Conservation (phyloP, 179 eudicot genomes). For the Beta corolliflora region DNA sequence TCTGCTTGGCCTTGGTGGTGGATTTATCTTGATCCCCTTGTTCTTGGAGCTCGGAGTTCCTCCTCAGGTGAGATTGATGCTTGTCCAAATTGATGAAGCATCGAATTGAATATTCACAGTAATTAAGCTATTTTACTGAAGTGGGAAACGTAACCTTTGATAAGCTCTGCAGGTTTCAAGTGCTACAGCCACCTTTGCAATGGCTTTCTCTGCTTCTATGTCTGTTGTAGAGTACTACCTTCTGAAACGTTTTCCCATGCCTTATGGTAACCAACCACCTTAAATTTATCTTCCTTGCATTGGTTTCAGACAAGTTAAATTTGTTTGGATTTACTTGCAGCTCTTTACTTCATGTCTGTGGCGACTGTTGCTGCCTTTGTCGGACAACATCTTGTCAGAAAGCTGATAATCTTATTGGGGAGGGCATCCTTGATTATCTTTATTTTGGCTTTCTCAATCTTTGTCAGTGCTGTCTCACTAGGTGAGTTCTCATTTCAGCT, state of each 20-base stretch:
- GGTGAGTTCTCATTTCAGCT: slow-evolving; percentile 45
- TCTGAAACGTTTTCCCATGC: slow-evolving; percentile 80
- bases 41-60: slow-evolving; percentile 81
- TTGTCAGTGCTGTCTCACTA: slow-evolving; percentile 67
- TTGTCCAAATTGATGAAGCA: background rate
- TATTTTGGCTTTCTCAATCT: slow-evolving; percentile 66
- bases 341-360: slow-evolving; percentile 56
- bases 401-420: slow-evolving; percentile 52
- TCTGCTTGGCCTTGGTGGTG: slow-evolving; percentile 82
- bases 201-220: slow-evolving; percentile 86
- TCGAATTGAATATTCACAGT: background rate
- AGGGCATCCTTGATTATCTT: slow-evolving; percentile 73
- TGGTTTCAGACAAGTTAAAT: background rate
- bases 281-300: background rate
- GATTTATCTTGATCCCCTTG: slow-evolving; percentile 73
- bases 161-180: slow-evolving; percentile 62
- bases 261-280: slow-evolving; percentile 58
- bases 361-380: slow-evolving; percentile 69
- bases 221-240: slow-evolving; percentile 85
- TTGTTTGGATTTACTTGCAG: slow-evolving; percentile 31
- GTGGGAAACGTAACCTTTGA: background rate
- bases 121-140: background rate
- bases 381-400: slow-evolving; percentile 73
- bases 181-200: slow-evolving; percentile 87
- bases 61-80: slow-evolving; percentile 58